phyloP scores from a whole-genome alignment of 176 grass and related monocot genomes.

The Oryza australiensis region DNA sequence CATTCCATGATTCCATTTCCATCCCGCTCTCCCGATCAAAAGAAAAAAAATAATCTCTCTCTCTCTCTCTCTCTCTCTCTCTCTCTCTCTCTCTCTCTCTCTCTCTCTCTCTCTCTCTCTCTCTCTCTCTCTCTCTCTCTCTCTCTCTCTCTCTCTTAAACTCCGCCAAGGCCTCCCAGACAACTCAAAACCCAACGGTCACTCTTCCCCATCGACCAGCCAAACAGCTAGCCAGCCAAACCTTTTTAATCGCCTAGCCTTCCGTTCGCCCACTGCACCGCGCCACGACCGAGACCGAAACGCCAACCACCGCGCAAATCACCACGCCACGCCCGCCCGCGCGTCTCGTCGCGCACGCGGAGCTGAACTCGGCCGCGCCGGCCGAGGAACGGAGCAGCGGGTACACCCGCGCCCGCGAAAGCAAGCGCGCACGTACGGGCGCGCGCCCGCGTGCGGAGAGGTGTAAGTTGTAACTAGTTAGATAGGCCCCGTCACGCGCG shows the following conservation, averaged over 20 bases:
- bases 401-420: constrained; percentile 10
- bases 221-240: neutral
- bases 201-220: constrained; percentile 37
- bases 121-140: too few species aligned
- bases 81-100: neutral
- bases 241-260: constrained; percentile 2
- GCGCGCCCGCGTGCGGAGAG: too few species aligned
- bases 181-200: constrained; percentile 47
- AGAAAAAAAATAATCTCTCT: neutral
- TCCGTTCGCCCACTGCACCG: neutral
- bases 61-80: neutral
- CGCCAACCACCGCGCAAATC: constrained; percentile 20
- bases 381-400: constrained; percentile 31
- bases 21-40: neutral
- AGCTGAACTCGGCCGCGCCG: constrained; percentile 11
- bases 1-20: constrained; percentile 1
- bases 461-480: neutral
- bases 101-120: neutral
- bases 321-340: neutral
- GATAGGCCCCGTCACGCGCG: neutral
- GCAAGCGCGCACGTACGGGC: constrained; percentile 3
- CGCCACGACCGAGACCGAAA: constrained; percentile 27
- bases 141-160: neutral
- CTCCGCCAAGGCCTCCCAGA: neutral
- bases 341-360: constrained; percentile 8